Base-by-base conservation (phyloP, 306 rosid genomes). In the Echinosophora koreensis region DNA sequence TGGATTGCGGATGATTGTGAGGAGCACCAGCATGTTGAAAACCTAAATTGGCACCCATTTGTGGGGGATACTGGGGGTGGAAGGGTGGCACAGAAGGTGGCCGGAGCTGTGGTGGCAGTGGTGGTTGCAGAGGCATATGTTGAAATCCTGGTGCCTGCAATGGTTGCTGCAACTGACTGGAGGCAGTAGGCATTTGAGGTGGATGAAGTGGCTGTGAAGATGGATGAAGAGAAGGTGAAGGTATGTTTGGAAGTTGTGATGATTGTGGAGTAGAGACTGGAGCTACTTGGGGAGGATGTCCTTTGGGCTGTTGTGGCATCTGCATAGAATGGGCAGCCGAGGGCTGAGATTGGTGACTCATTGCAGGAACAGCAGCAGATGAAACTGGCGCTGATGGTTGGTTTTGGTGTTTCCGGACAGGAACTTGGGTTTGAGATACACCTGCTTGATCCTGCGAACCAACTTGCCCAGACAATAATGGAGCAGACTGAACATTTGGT, bases 51-150 rank as follows among this genome's bases (percentile, higher is more conserved):
- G 84, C 71, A 39, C 89, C 94, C 87, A 84, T 83, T 76, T 89
- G 97, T 0, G 81, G 96, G 44, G 96, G 86, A 84, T 90, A 90
- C 68, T 89, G 98, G 67, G 87, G 92, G 66, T 91, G 97, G 79
- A 83, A 92, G 82, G 65, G 55, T 39, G 86, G 89, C 55, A 44
- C 82, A 41, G 95, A 82, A 80, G 92, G 82, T 76, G 85, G 88
- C 81, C 99, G 86, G 39, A 87, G 80, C 72, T 96, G 99, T 71
- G 87, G 85, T 73, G 94, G 94, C 83, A 95, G 57, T 64, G 93
- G 97, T 38, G 88, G 89, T 61, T 88, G 99, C 84, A 89, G 67
- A 0, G 97, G 84, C 87, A 91, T 22, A 79, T 92, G 93, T 46
- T 86, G 68, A 82, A 86, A 88, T 82, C 94, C 97, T 79, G 87